These are phyloP conservation scores for Sequoia sempervirens DNA, from an alignment of 75 land plant genomes.

Conservation along the genomic window DNA sequence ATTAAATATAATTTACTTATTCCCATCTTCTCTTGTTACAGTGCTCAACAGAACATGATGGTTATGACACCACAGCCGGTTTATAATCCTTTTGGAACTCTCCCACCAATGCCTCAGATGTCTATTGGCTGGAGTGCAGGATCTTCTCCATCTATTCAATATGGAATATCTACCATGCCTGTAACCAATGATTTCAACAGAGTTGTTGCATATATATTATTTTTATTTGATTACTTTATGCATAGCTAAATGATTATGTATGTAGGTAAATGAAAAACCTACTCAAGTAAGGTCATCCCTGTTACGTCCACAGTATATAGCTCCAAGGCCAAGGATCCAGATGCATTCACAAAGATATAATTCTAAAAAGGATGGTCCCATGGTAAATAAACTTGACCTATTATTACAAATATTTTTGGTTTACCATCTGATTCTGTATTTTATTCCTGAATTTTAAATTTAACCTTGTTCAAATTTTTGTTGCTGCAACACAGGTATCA, in stretches of 20 bases:
- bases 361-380: slow-evolving; percentile 72
- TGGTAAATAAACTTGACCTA: slow-evolving; percentile 30
- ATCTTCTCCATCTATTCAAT: slow-evolving; percentile 79
- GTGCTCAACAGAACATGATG: slow-evolving; percentile 42
- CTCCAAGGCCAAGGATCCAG: slow-evolving; percentile 69
- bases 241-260: neutral
- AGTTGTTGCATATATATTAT: neutral
- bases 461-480: neutral
- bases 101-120: slow-evolving; percentile 96
- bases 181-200: slow-evolving; percentile 27
- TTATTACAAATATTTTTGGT: neutral
- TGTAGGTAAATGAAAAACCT: slow-evolving; percentile 76
- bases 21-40: slow-evolving; percentile 20
- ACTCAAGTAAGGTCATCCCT: slow-evolving; percentile 58
- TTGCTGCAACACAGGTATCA: slow-evolving; percentile 54
- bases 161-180: slow-evolving; percentile 97
- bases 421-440: neutral
- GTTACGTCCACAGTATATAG: slow-evolving; percentile 66
- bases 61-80: slow-evolving; percentile 45
- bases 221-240: neutral
- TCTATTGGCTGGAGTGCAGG: slow-evolving; percentile 79
- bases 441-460: neutral
- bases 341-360: slow-evolving; percentile 78
- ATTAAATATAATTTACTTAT: neutral
- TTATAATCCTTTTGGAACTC: slow-evolving; percentile 84